These are phyloP conservation scores for Monosporozyma aerobia DNA, from an alignment of 805 yeast species.

Conservation along the genomic window DNA sequence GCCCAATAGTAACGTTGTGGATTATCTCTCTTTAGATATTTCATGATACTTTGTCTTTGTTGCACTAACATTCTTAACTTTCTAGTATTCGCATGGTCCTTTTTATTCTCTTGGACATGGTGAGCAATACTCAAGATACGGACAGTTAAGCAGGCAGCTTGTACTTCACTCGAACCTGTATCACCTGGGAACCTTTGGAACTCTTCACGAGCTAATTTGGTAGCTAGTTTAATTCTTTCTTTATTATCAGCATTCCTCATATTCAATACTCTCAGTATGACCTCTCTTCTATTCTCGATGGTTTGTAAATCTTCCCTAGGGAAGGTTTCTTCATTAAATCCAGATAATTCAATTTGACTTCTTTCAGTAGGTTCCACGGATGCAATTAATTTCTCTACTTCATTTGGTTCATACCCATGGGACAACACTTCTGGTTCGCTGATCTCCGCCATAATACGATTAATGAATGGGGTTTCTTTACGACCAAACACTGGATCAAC, in stretches of 20 bases:
- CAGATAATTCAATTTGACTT: conserved; percentile 19
- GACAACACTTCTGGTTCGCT: conserved; percentile 58
- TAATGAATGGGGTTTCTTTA: conserved; percentile 54
- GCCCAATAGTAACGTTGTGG: conserved; percentile 81
- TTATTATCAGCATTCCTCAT: conserved; percentile 58
- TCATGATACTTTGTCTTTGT: conserved; percentile 73
- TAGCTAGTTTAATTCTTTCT: conserved; percentile 51
- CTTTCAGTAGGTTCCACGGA: conserved; percentile 37
- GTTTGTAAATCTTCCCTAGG: conserved; percentile 27
- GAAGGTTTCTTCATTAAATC: conserved; percentile 17
- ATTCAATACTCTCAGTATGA: conserved; percentile 60
- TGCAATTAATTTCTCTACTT: conserved; percentile 65
- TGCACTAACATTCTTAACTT: conserved; percentile 76
- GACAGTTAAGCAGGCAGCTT: conserved; percentile 83
- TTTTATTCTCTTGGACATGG: conserved; percentile 59
- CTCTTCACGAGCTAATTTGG: conserved; percentile 61
- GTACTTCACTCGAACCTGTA: conserved; percentile 92
- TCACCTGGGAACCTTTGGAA: conserved; percentile 81
- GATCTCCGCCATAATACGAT: conserved; percentile 56
- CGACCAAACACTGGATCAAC: conserved; percentile 85
- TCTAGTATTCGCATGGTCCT: conserved; percentile 66
- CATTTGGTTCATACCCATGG: conserved; percentile 47
- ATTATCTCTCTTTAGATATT: conserved; percentile 70
- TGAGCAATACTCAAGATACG: conserved; percentile 68
- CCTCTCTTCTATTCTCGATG: conserved; percentile 54